Conservation (phyloP, 2,329 filamentous ascomycete genomes). For the Aspergillus novofumigatus region DNA sequence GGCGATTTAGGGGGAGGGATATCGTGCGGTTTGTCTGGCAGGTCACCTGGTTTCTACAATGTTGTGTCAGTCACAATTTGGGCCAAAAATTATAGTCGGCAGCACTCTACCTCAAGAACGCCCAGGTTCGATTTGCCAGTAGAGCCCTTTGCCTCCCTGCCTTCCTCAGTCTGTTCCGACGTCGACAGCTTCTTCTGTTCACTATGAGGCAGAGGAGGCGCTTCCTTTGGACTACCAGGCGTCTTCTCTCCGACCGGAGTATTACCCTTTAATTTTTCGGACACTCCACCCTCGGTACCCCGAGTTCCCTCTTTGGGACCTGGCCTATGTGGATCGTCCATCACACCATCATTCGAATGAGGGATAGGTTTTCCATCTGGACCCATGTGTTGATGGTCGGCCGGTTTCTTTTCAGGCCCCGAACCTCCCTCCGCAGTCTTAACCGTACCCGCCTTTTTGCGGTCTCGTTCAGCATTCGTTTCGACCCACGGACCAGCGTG, state of each 20-base stretch:
- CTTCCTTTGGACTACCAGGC: constrained; percentile 80
- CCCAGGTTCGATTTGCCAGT: constrained; percentile 44
- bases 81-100: not conserved
- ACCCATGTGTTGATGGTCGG: constrained; percentile 33
- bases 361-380: constrained; percentile 44
- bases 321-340: constrained; percentile 78
- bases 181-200: constrained; percentile 65
- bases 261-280: constrained; percentile 75
- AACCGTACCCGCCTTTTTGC: constrained; percentile 36
- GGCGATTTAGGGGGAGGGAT: constrained; percentile 63
- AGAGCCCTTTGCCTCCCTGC: constrained; percentile 38
- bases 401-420: constrained; percentile 22
- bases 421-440: constrained; percentile 31
- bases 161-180: constrained; percentile 31
- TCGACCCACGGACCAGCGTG: constrained; percentile 73
- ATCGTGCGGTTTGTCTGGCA: constrained; percentile 74
- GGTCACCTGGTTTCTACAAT: constrained; percentile 69
- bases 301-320: constrained; percentile 80
- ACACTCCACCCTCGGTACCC: constrained; percentile 84
- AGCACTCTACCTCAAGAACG: constrained; percentile 50
- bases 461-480: constrained; percentile 45
- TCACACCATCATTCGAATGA: constrained; percentile 70
- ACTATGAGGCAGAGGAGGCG: constrained; percentile 73
- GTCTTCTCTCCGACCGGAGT: constrained; percentile 68
- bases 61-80: constrained; percentile 1